phyloP scores from a whole-genome alignment of 805 yeast species.

The Millerago galiae region DNA sequence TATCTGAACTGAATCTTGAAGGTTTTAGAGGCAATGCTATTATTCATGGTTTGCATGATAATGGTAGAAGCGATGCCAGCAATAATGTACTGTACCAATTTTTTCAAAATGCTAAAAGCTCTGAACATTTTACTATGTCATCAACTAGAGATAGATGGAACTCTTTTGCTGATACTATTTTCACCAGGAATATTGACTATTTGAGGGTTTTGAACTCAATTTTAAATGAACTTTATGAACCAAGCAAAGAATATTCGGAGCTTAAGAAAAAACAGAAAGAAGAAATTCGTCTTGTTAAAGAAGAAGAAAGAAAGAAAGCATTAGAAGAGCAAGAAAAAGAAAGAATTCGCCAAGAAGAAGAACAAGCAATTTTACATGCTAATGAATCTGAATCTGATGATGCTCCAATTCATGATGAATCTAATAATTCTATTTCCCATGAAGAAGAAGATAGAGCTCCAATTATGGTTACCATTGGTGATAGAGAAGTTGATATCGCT shows the following conservation, averaged over 20 bases:
- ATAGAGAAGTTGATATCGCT: constrained; percentile 72
- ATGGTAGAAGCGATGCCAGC: too few species aligned
- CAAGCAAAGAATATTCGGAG: constrained; percentile 34
- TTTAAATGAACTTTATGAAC: constrained; percentile 40
- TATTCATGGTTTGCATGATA: neutral
- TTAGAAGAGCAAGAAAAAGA: constrained; percentile 24
- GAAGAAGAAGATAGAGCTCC: constrained; percentile 37
- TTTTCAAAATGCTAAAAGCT: neutral
- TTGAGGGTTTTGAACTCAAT: constrained; percentile 35
- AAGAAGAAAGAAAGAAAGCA: constrained; percentile 19
- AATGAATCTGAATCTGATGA: neutral
- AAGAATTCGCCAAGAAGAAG: constrained; percentile 3
- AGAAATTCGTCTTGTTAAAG: constrained; percentile 21
- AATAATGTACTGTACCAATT: neutral
- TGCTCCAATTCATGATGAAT: neutral
- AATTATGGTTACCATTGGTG: constrained; percentile 67
- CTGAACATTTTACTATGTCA: constrained; percentile 11
- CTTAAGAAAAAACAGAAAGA: constrained; percentile 22
- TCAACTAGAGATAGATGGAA: constrained; percentile 68
- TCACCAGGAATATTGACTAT: constrained; percentile 33
- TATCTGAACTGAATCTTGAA: neutral
- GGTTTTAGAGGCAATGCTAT: neutral
- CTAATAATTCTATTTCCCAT: constrained; percentile 12
- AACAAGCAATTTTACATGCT: neutral
- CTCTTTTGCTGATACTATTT: constrained; percentile 47